Base-by-base conservation (phyloP, 2,329 filamentous ascomycete species). In the Epicoccum sorghinum region DNA sequence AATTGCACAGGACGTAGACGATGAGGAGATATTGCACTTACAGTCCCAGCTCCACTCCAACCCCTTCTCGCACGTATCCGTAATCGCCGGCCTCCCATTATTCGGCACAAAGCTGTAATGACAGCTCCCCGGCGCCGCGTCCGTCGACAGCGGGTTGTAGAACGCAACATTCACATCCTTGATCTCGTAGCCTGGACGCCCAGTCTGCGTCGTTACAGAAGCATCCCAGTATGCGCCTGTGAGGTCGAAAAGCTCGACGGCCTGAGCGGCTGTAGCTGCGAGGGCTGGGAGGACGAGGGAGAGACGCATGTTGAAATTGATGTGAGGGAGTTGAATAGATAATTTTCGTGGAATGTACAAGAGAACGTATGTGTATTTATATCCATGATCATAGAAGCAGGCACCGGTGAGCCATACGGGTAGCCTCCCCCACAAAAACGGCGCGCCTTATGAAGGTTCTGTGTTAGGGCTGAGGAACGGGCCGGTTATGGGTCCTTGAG, bases 31-130 rank as follows among this genome's bases (percentile, higher is more conserved):
- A 4, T 12, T 10, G 6, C 1, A 56, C 58, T 33, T 56, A 60
- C 55, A 48, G 22, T 60, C 36, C 59, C 57, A 61, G 7, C 24
- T 44, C 18, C 59, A 61, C 18, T 30, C 24, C 32, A 61, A 18
- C 1, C 47, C 57, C 6, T 14, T 7, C 32, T 39, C 44, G 24
- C 57, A 61, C 14, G 29, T 27, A 37, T 55, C 38, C 4, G 53
- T 59, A 9, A 29, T 29, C 6, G 6, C 9, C 27, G 27, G 27
- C 27, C 27, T 29, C 27, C 27, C 27, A 9, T 29, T 29, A 29
- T 29, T 29, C 6, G 53, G 59, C 2, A 61, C 57, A 14, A 61
- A 61, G 29, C 59, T 59, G 38, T 61, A 61, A 23, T 59, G 51
- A 29, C 59, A 61, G 7, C 38, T 51, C 6, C 46, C 57, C 3